Evolutionary conservation across 192 early-diverging fungal genomes (phyloP).

Genomic region (Coemansia nantahalensis): DNA sequence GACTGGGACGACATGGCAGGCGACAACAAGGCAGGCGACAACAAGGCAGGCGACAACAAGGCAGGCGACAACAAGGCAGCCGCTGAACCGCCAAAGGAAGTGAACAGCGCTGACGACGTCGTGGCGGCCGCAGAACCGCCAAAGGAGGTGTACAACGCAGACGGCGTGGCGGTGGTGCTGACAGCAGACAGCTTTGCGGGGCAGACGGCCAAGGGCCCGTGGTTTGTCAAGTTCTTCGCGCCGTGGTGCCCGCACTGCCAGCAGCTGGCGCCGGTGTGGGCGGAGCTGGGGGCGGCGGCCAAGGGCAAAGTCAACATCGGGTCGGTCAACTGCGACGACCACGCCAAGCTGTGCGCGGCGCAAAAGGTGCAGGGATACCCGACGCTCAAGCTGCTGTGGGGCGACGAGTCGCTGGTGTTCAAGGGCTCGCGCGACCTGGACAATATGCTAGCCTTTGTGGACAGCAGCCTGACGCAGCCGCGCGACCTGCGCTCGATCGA

Average conservation of each 20-base stretch:
- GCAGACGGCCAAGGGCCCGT: conserved; percentile 59
- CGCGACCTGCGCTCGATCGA: conserved; percentile 37
- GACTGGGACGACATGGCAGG: conserved; percentile 34
- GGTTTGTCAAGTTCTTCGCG: conserved; percentile 89
- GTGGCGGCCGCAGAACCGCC: neutral
- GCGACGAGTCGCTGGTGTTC: conserved; percentile 36
- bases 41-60: neutral
- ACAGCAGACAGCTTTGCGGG: conserved; percentile 55
- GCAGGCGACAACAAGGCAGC: neutral
- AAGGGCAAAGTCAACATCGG: conserved; percentile 77
- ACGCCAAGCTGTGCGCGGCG: conserved; percentile 59
- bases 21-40: conserved; percentile 7
- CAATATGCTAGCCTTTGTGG: conserved; percentile 55
- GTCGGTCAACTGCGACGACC: conserved; percentile 78
- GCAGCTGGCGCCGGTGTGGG: conserved; percentile 77
- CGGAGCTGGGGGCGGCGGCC: conserved; percentile 60
- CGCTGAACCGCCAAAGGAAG: neutral
- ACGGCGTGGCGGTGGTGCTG: conserved; percentile 59
- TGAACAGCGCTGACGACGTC: neutral
- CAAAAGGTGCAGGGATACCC: conserved; percentile 80
- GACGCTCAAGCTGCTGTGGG: conserved; percentile 72
- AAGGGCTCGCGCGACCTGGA: conserved; percentile 55
- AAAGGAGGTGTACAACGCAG: conserved; percentile 40
- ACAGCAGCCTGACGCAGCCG: conserved; percentile 44
- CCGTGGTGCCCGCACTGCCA: conserved; percentile 92